Conservation (phyloP, 2,329 filamentous ascomycete genomes). For the Fusarium piperis region DNA sequence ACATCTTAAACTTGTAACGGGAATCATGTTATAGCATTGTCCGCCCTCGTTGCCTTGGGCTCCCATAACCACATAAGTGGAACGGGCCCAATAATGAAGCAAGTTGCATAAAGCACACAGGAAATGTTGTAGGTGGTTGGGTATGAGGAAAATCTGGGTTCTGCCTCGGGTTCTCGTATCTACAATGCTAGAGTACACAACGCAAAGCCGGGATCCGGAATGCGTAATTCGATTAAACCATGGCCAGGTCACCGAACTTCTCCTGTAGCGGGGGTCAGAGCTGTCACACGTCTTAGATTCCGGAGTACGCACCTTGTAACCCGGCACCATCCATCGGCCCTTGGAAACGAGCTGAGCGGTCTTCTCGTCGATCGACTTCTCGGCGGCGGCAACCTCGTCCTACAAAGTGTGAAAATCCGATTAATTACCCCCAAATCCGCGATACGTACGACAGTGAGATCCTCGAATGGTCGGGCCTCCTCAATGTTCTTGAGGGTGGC, state of each 20-base stretch:
- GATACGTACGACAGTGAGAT: constrained; percentile 91
- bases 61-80: background rate
- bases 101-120: constrained; percentile 33
- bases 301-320: constrained; percentile 85
- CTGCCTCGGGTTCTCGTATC: constrained; percentile 61
- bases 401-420: constrained; percentile 53
- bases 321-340: constrained; percentile 97
- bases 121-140: constrained; percentile 39
- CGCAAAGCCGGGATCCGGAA: constrained; percentile 56
- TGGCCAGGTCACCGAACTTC: constrained; percentile 97
- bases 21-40: background rate
- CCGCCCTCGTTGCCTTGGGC: background rate
- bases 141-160: constrained; percentile 48
- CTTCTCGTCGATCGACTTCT: constrained; percentile 98
- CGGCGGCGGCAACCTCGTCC: constrained; percentile 94
- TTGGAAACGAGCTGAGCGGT: constrained; percentile 93
- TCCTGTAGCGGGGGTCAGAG: constrained; percentile 74
- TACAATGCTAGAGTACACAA: constrained; percentile 78
- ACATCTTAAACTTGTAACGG: background rate
- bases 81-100: background rate
- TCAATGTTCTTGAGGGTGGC: constrained; percentile 98
- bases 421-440: background rate
- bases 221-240: constrained; percentile 74
- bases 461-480: constrained; percentile 92
- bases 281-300: background rate